phyloP scores from a whole-genome alignment of 768 basidiomycete species.

The Pleurotus cornucopiae region DNA sequence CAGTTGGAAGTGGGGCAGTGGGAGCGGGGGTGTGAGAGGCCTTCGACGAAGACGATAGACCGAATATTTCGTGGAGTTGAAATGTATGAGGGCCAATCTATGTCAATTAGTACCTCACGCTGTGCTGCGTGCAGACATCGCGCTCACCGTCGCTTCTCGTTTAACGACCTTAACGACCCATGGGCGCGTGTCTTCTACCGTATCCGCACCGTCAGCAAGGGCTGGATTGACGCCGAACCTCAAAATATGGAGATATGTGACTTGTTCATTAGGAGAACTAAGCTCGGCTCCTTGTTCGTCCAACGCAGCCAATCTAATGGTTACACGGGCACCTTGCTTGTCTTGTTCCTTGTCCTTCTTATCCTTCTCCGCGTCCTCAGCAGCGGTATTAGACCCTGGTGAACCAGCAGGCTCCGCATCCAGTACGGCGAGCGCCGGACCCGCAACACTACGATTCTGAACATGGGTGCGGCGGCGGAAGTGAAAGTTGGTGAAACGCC shows the following conservation, averaged over 20 bases:
- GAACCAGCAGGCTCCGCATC: conserved; percentile 55
- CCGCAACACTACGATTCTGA: conserved; percentile 51
- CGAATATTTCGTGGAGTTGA: conserved; percentile 94
- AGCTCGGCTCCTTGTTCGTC: conserved; percentile 72
- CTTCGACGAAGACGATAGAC: conserved; percentile 62
- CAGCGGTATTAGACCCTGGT: conserved; percentile 21
- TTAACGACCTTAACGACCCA: conserved; percentile 95
- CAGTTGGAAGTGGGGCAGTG: conserved; percentile 27
- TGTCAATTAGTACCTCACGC: conserved; percentile 4
- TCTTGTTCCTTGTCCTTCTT: conserved; percentile 45
- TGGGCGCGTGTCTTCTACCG: conserved; percentile 59
- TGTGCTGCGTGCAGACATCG: conserved; percentile 4
- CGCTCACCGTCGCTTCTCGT: conserved; percentile 75
- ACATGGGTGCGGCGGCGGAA: conserved; percentile 53
- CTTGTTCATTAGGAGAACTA: conserved; percentile 74
- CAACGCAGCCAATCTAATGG: conserved; percentile 78
- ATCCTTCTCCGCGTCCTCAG: conserved; percentile 35
- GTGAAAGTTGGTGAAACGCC: conserved; percentile 64
- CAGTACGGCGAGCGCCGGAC: conserved; percentile 76
- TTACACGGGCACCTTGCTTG: conserved; percentile 66
- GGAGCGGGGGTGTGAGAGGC: conserved; percentile 22
- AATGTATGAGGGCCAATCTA: conserved; percentile 92
- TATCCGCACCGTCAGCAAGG: conserved; percentile 27
- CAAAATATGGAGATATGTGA: conserved; percentile 83
- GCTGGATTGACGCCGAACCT: conserved; percentile 50